These are phyloP conservation scores for Rhododendron williamsianum DNA, from an alignment of 148 eudicot genomes.

Conservation along the genomic window DNA sequence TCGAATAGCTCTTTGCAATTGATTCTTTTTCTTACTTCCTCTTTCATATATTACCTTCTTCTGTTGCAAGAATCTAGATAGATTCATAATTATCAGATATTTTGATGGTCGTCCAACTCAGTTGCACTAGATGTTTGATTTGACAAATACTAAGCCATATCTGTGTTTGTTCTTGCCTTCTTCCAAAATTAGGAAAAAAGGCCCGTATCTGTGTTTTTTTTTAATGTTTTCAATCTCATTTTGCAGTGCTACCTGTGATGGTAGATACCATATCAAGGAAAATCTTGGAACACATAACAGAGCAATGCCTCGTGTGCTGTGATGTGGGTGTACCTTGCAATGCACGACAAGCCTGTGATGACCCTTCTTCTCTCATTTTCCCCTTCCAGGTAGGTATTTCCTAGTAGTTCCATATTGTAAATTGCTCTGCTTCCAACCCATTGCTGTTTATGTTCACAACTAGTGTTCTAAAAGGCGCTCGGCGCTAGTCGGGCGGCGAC, in stretches of 20 bases:
- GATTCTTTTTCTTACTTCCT: background rate
- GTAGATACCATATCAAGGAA: constrained; percentile 68
- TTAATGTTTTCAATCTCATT: background rate
- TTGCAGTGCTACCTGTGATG: constrained; percentile 76
- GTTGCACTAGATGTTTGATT: background rate
- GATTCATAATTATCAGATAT: background rate
- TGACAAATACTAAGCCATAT: background rate
- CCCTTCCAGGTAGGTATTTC: constrained; percentile 71
- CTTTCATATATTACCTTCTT: background rate
- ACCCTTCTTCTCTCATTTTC: constrained; percentile 81
- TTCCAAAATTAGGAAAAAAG: background rate
- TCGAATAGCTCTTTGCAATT: background rate
- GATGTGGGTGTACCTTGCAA: constrained; percentile 87
- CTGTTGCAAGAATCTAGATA: background rate
- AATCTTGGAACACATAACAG: constrained; percentile 87
- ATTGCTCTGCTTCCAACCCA: background rate
- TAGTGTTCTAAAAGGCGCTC: too few relatives aligned
- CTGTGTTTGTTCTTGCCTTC: background rate
- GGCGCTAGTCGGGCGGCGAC: too few relatives aligned
- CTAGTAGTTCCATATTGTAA: background rate
- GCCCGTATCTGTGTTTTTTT: background rate
- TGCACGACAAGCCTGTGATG: constrained; percentile 86
- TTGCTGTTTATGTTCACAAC: background rate
- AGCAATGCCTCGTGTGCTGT: constrained; percentile 89
- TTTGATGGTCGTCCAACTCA: background rate